Evolutionary conservation across 805 yeast genomes (phyloP), one percentile per base, ranked within the genome.

Genomic region (Candida dajiaensis): DNA sequence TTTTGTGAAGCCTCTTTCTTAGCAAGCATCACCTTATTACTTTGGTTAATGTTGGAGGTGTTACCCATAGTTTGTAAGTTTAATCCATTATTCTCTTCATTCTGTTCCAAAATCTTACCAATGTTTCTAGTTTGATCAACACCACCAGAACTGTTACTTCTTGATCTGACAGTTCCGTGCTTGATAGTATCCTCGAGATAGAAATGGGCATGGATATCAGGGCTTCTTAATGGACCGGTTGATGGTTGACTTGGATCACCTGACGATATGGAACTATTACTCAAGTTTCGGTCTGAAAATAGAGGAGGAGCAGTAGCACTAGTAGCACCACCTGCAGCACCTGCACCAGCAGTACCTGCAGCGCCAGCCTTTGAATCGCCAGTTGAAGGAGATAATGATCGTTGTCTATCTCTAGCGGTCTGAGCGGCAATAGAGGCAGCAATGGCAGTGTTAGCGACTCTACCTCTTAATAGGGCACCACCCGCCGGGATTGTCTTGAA

Each of bases 151-250:
- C 63, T 59, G 38, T 57, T 59, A 45, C 65, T 62, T 53, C 70
- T 55, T 40, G 65, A 56, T 51, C 63, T 46, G 20, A 50, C 60
- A 6, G 69, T 70, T 44, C 67, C 55, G 55, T 75, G 81, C 57
- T 78, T 82, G n/a, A 79, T 60, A 2, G 83, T 72, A 47, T 85
- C 90, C 50, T 81, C 85, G 10, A 80, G 81, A 53, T 74, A 76
- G 60, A 86, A 86, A 64, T 85, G 95, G 0, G 94, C 89, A 65
- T 86, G 95, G 51, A 83, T 86, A 76, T 16, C 85, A 74, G 19
- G 75, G 60, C 61, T 79, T 76, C 54, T 77, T 76, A 57, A 77
- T 28, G 43, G 40, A 16, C 42, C 41, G 25, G 38, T 84, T 1
- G 47, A 43, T 8, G 52, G 43, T 22, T 46, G 39, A 38, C 13